phyloP scores from a whole-genome alignment of 78 protist species.

The Creolimax fragrantissima region DNA sequence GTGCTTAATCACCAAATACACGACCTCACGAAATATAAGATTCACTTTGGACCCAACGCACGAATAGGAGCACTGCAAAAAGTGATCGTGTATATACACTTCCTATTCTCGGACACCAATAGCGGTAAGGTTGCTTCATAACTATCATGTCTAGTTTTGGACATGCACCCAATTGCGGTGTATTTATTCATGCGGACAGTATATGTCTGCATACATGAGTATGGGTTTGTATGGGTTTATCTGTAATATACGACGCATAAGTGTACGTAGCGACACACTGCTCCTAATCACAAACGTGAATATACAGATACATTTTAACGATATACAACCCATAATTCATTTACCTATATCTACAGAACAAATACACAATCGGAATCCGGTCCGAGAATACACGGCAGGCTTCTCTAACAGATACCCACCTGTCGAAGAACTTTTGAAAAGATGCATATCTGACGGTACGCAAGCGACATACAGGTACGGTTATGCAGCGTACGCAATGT shows the following conservation, averaged over 20 bases:
- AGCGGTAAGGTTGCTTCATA: no score
- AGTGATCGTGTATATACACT: background rate
- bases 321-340: no score
- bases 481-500: no score
- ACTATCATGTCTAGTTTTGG: no score
- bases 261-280: background rate
- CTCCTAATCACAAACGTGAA: background rate
- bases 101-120: background rate
- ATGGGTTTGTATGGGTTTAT: no score
- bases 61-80: background rate
- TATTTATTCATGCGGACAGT: no score
- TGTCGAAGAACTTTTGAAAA: background rate
- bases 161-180: no score
- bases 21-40: background rate
- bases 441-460: background rate
- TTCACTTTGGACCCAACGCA: background rate
- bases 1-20: background rate
- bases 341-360: no score
- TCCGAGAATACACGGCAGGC: background rate
- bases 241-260: no score
- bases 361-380: background rate
- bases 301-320: background rate
- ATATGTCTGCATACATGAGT: no score
- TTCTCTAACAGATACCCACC: background rate
- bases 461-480: background rate